These are phyloP conservation scores for Celoporthe dispersa DNA, from an alignment of 2,329 filamentous ascomycete species.

Conservation along the genomic window DNA sequence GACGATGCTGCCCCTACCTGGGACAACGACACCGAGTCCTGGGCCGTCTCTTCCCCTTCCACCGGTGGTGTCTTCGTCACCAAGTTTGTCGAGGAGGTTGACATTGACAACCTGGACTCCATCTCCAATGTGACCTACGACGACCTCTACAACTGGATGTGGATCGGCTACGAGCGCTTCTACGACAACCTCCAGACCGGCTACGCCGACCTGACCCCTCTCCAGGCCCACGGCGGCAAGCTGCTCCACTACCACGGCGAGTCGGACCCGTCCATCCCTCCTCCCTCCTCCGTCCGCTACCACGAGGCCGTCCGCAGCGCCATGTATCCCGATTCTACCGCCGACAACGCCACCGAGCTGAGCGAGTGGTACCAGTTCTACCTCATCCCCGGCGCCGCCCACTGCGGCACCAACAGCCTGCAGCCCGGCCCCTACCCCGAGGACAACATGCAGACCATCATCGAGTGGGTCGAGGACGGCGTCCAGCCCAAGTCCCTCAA, in stretches of 20 bases:
- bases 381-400: conserved; percentile 57
- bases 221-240: conserved; percentile 56
- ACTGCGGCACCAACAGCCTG: conserved; percentile 52
- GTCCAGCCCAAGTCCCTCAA: conserved; percentile 43
- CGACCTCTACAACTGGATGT: conserved; percentile 59
- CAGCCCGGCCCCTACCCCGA: conserved; percentile 53
- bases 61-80: conserved; percentile 27
- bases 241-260: conserved; percentile 64
- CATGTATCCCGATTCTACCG: conserved; percentile 50
- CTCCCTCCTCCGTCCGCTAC: conserved; percentile 59
- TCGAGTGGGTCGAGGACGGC: conserved; percentile 70
- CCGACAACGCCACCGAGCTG: conserved; percentile 46
- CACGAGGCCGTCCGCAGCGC: conserved; percentile 55
- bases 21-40: conserved; percentile 39
- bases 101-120: conserved; percentile 22
- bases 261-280: conserved; percentile 55
- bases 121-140: conserved; percentile 58
- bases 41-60: conserved; percentile 36
- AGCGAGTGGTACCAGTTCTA: conserved; percentile 60
- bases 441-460: conserved; percentile 70
- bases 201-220: conserved; percentile 54
- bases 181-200: conserved; percentile 57
- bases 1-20: conserved; percentile 40
- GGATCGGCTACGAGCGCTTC: conserved; percentile 52
- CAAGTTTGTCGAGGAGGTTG: conserved; percentile 26